Conservation (phyloP, 1,284 basidiomycete genomes). For the Singerocomus rubriflavus region DNA sequence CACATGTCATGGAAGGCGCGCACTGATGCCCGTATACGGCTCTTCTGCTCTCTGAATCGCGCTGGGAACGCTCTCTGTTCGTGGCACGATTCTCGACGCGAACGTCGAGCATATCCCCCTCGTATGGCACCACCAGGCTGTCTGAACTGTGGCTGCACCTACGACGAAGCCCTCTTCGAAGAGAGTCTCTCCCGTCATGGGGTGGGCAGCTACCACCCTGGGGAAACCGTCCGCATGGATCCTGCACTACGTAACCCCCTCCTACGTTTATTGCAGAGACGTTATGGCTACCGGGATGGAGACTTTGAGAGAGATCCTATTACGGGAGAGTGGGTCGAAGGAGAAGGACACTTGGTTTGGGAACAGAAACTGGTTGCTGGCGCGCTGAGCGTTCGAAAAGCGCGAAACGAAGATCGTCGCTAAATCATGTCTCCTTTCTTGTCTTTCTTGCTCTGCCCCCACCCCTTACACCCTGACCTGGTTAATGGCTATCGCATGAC, state of each 20-base stretch:
- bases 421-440: constrained; percentile 9
- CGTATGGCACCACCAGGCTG: constrained; percentile 72
- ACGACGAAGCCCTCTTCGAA: constrained; percentile 79
- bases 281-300: constrained; percentile 78
- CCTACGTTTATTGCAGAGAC: constrained; percentile 60
- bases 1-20: constrained; percentile 63
- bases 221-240: constrained; percentile 82
- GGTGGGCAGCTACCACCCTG: constrained; percentile 77
- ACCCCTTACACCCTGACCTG: constrained; percentile 10
- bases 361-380: constrained; percentile 51
- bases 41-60: constrained; percentile 77
- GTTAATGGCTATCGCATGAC: constrained; percentile 3
- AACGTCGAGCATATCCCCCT: constrained; percentile 73
- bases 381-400: constrained; percentile 34
- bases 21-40: constrained; percentile 63
- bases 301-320: constrained; percentile 71
- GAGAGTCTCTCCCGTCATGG: constrained; percentile 73
- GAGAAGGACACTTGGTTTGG: constrained; percentile 61
- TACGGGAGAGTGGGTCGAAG: constrained; percentile 61
- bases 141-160: constrained; percentile 80
- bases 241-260: constrained; percentile 77
- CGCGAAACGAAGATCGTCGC: constrained; percentile 34
- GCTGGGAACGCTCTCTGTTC: constrained; percentile 83
- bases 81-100: constrained; percentile 82
- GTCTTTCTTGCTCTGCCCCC: not conserved